Evolutionary conservation across 768 basidiomycete genomes (phyloP).

Genomic region (Suillus weaverae): DNA sequence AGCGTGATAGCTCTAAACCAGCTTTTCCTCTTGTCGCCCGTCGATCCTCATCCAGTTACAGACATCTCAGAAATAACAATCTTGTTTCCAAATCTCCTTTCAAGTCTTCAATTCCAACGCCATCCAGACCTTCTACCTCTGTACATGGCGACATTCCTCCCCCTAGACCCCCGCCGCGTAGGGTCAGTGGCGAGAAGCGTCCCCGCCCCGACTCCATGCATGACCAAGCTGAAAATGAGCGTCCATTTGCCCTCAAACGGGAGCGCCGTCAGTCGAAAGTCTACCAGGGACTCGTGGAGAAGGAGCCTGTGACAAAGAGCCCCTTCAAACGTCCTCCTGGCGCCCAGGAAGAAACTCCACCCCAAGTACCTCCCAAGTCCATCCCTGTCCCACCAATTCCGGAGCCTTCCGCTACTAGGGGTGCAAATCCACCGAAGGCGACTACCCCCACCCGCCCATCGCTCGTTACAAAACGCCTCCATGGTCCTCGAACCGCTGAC

Average conservation of each 20-base stretch:
- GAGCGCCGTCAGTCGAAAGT: constrained; percentile 75
- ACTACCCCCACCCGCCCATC: constrained; percentile 52
- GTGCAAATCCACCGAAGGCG: constrained; percentile 20
- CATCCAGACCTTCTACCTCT: constrained; percentile 31
- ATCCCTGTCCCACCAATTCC: constrained; percentile 29
- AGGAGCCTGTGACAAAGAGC: constrained; percentile 79
- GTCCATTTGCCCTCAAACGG: constrained; percentile 66
- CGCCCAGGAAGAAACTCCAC: constrained; percentile 30
- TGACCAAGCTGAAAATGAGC: constrained; percentile 70
- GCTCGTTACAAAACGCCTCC: constrained; percentile 69
- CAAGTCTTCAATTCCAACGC: constrained; percentile 62
- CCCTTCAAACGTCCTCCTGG: constrained; percentile 57
- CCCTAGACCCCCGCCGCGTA: constrained; percentile 31
- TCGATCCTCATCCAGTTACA: constrained; percentile 76
- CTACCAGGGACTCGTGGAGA: constrained; percentile 71
- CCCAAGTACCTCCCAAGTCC: constrained; percentile 30
- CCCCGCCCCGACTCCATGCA: constrained; percentile 72
- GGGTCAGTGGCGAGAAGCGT: constrained; percentile 77
- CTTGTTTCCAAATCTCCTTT: constrained; percentile 88
- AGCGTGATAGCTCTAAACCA: constrained; percentile 31
- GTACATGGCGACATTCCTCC: constrained; percentile 12
- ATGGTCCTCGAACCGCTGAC: constrained; percentile 68
- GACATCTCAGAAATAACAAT: constrained; percentile 72
- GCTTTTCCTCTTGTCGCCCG: constrained; percentile 59
- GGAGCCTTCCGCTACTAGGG: constrained; percentile 41